These are phyloP conservation scores for Verbena officinalis DNA, from an alignment of 257 asterid species.

Conservation along the genomic window DNA sequence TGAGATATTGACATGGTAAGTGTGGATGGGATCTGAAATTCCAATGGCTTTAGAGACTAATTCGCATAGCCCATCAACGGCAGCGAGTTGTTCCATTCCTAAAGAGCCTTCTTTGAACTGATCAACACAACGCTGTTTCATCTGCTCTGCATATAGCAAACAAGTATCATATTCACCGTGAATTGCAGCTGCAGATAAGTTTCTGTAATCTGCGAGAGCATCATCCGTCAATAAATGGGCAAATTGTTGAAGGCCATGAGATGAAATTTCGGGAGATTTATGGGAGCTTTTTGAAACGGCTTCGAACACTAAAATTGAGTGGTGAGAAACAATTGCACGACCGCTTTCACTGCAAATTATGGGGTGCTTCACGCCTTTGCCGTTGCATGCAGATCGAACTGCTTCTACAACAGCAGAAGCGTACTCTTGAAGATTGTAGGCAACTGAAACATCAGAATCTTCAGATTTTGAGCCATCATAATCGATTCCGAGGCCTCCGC, in stretches of 20 bases:
- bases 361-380: constrained; percentile 76
- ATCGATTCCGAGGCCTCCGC: constrained; percentile 96
- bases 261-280: constrained; percentile 48
- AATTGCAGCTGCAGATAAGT: constrained; percentile 63
- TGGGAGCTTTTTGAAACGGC: constrained; percentile 64
- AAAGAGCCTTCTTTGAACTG: constrained; percentile 85
- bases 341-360: constrained; percentile 96
- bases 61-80: constrained; percentile 82
- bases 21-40: constrained; percentile 55
- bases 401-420: constrained; percentile 86
- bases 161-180: constrained; percentile 69
- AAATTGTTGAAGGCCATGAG: constrained; percentile 50
- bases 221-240: constrained; percentile 62
- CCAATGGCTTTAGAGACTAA: constrained; percentile 69
- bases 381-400: constrained; percentile 59
- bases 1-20: constrained; percentile 81
- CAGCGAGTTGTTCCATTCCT: constrained; percentile 80
- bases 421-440: constrained; percentile 70
- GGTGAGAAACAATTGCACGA: constrained; percentile 95
- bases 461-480: constrained; percentile 87
- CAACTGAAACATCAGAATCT: constrained; percentile 83
- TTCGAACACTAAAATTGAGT: constrained; percentile 77
- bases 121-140: constrained; percentile 81
- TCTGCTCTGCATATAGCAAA: constrained; percentile 69
- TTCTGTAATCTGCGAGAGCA: constrained; percentile 61